A percentile compares a stretch with the other conserved stretches of the same genome.
Conservation (phyloP, 2,329 filamentous ascomycete genomes). For the Diaporthe helianthi region DNA sequence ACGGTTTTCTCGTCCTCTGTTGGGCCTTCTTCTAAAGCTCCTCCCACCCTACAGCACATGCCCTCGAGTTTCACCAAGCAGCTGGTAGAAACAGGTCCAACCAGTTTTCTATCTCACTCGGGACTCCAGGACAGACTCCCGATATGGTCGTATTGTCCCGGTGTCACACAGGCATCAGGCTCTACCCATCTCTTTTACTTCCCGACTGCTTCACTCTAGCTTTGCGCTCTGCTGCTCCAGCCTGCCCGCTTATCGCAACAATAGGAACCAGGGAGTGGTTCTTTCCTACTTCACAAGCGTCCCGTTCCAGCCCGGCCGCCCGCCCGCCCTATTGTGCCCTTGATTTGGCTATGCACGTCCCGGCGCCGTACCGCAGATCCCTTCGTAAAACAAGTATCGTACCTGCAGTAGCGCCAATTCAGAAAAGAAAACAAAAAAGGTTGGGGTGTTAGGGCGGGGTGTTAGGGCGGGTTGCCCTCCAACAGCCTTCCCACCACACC, state of each 20-base stretch:
- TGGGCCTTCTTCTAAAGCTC: too few species aligned
- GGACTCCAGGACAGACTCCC: slow-evolving; percentile 13
- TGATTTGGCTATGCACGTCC: slow-evolving; percentile 1
- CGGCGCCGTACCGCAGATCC: slow-evolving; percentile 26
- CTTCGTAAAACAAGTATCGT: slow-evolving; percentile 18
- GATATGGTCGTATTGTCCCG: slow-evolving; percentile 16
- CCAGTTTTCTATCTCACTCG: background rate
- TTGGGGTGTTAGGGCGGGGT: too few species aligned
- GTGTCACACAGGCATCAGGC: slow-evolving; percentile 11
- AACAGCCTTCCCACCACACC: background rate
- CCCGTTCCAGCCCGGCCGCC: background rate
- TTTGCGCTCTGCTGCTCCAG: background rate
- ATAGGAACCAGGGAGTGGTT: background rate
- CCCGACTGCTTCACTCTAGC: background rate
- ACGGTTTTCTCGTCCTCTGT: background rate
- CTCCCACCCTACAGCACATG: background rate
- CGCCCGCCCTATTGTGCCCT: background rate
- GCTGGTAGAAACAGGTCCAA: background rate
- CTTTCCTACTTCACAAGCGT: background rate
- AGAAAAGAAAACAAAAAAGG: background rate
- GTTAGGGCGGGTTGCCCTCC: background rate
- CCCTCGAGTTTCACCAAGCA: slow-evolving; percentile 2
- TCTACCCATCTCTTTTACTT: background rate
- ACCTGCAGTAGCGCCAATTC: slow-evolving; percentile 33
- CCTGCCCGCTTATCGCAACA: slow-evolving; percentile 11